Percentiles rank a stretch among this genome's conserved stretches.
These are phyloP conservation scores for Melastoma malabathricum DNA, from an alignment of 345 rosid genomes.

Conservation along the genomic window DNA sequence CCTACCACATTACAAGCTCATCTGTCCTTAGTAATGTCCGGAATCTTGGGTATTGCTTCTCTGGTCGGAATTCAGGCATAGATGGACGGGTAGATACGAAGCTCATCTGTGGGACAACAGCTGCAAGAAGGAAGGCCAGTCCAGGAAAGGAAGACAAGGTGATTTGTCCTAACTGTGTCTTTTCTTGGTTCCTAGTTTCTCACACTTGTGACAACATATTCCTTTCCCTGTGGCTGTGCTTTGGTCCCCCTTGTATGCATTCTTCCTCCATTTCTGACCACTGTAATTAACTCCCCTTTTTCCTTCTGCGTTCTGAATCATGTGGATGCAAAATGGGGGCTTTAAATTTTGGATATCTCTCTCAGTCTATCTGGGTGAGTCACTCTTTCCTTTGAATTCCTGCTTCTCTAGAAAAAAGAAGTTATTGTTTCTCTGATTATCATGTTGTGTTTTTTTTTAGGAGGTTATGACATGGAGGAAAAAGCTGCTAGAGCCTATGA, in stretches of 20 bases:
- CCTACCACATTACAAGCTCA: not conserved
- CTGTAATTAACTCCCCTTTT: constrained; percentile 10
- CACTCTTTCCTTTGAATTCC: not conserved
- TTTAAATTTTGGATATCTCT: constrained; percentile 12
- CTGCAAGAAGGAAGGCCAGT: constrained; percentile 72
- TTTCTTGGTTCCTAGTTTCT: not conserved
- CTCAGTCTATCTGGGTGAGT: constrained; percentile 59
- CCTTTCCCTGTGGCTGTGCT: constrained; percentile 7
- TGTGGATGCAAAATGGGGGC: constrained; percentile 21
- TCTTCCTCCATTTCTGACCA: not conserved
- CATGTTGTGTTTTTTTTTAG: constrained; percentile 17
- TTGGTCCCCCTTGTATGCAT: constrained; percentile 10
- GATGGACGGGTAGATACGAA: constrained; percentile 77
- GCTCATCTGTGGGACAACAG: constrained; percentile 79
- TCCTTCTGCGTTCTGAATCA: constrained; percentile 4
- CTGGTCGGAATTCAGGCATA: constrained; percentile 22
- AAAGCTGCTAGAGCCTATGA: constrained; percentile 75
- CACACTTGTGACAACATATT: not conserved
- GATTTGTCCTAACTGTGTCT: constrained; percentile 1
- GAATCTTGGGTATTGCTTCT: not conserved
- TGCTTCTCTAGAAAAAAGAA: not conserved
- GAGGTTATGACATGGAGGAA: constrained; percentile 64
- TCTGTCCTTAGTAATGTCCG: no score
- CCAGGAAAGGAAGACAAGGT: constrained; percentile 83
- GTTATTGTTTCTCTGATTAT: not conserved